Conservation (phyloP, 2,329 filamentous ascomycete species). For the Ceratocystis cubensis region DNA sequence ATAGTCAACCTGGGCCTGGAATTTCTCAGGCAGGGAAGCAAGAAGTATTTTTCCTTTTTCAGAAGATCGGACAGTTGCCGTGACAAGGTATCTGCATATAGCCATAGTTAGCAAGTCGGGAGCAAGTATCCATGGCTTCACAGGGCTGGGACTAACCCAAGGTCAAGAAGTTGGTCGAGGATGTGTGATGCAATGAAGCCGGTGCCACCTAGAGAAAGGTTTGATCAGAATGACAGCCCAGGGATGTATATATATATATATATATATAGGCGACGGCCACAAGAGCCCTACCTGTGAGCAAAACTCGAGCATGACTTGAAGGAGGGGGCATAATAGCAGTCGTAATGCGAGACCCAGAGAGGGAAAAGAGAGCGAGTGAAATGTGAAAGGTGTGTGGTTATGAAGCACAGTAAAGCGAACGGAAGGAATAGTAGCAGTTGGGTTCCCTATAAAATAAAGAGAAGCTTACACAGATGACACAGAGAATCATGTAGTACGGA, state of each 20-base stretch:
- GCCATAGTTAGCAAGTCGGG: background rate
- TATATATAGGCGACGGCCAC: background rate
- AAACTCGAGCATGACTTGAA: background rate
- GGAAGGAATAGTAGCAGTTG: background rate
- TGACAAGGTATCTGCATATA: slow-evolving; percentile 12
- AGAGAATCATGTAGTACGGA: background rate
- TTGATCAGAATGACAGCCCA: background rate
- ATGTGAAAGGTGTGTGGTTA: background rate
- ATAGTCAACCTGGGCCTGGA: slow-evolving; percentile 28
- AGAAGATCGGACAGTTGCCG: slow-evolving; percentile 23
- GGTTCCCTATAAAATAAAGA: background rate
- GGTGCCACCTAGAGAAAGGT: slow-evolving; percentile 32
- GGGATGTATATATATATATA: too few relatives aligned
- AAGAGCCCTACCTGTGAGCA: slow-evolving; percentile 13
- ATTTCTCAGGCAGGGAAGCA: slow-evolving; percentile 28
- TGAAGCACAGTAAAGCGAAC: background rate
- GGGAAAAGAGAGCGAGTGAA: too few relatives aligned
- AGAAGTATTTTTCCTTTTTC: slow-evolving; percentile 36
- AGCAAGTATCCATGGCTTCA: background rate
- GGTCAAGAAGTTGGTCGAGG: slow-evolving; percentile 34
- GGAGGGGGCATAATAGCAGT: background rate
- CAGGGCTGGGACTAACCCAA: slow-evolving; percentile 2
- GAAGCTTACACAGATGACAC: background rate
- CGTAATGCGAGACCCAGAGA: too few relatives aligned
- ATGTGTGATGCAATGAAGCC: slow-evolving; percentile 45